Evolutionary conservation across 2,329 filamentous ascomycete species (phyloP).

Genomic region (Gyromitra esculenta): DNA sequence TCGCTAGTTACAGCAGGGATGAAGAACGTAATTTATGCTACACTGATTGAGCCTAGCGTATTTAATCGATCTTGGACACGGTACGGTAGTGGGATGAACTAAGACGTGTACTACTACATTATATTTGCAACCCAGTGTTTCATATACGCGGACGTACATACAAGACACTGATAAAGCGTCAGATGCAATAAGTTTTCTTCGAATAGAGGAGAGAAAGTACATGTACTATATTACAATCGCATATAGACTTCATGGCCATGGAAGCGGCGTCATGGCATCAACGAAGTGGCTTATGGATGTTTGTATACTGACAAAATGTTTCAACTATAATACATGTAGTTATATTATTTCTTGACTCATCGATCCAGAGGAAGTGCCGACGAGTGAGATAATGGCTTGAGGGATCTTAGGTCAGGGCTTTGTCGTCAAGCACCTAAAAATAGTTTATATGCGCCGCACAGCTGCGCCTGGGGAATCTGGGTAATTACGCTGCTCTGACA

Average conservation of each 20-base stretch:
- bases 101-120: neutral
- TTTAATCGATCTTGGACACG: neutral
- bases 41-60: neutral
- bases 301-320: neutral
- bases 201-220: neutral
- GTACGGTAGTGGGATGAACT: neutral
- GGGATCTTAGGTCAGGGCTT: neutral
- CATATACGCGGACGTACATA: neutral
- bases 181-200: neutral
- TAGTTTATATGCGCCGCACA: neutral
- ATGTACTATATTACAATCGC: neutral
- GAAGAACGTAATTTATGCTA: neutral
- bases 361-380: neutral
- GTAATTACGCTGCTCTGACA: neutral
- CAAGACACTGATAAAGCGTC: neutral
- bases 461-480: neutral
- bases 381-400: neutral
- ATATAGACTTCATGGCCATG: neutral
- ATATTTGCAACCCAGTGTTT: neutral
- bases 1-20: neutral
- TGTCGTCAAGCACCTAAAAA: neutral
- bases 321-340: neutral
- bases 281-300: neutral
- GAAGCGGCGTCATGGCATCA: conserved; percentile 1
- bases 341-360: neutral